Evolutionary conservation across 352 stramenopile species (phyloP).

Genomic region (Phytophthora idaei): DNA sequence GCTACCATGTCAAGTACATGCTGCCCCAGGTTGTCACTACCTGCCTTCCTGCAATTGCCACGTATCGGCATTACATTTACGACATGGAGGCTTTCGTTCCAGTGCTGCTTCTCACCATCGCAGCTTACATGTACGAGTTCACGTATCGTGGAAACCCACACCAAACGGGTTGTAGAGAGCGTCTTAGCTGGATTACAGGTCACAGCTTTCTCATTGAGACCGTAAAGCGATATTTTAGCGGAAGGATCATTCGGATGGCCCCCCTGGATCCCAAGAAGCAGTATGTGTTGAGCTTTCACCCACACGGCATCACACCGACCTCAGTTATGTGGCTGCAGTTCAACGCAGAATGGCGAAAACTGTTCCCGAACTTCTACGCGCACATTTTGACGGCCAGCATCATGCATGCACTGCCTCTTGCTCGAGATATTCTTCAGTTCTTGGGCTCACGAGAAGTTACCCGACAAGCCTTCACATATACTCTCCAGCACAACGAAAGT

Average conservation of each 20-base stretch:
- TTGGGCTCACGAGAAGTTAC: conserved; percentile 73
- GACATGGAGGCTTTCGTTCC: conserved; percentile 43
- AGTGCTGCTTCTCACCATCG: conserved; percentile 41
- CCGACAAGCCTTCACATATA: conserved; percentile 50
- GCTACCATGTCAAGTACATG: conserved; percentile 54
- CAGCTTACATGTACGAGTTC: conserved; percentile 60
- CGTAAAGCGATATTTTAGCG: conserved; percentile 60
- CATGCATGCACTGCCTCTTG: conserved; percentile 68
- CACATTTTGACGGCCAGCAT: conserved; percentile 70
- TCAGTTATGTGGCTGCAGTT: conserved; percentile 77
- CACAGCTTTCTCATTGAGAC: conserved; percentile 55
- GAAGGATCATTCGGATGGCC: conserved; percentile 52
- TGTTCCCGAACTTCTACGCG: conserved; percentile 65
- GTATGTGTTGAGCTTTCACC: conserved; percentile 77
- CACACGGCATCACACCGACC: conserved; percentile 71
- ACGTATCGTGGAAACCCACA: conserved; percentile 61
- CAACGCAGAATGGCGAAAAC: conserved; percentile 53
- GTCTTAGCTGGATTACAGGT: conserved; percentile 36
- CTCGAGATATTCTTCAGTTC: conserved; percentile 69
- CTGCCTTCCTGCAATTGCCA: conserved; percentile 39
- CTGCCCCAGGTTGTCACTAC: conserved; percentile 39
- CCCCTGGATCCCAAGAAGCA: conserved; percentile 55
- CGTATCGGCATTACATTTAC: conserved; percentile 51
- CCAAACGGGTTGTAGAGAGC: conserved; percentile 52
- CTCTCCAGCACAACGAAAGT: conserved; percentile 53